Evolutionary conservation across 208 protist species (phyloP).

Genomic region (Polymyxa betae): DNA sequence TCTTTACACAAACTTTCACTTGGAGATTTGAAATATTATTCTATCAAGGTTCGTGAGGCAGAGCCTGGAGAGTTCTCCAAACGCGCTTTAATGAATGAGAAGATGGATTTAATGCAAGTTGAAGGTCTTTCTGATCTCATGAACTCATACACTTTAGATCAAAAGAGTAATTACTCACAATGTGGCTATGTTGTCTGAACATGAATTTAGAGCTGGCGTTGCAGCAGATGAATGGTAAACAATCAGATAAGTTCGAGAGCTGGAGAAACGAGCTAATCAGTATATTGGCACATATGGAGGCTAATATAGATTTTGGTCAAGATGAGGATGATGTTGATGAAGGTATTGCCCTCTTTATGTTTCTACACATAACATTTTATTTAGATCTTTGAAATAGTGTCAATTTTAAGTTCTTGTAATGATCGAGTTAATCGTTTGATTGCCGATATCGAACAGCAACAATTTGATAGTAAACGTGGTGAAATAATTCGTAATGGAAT

Average conservation of each 20-base stretch:
- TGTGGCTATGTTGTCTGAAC: background rate
- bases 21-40: background rate
- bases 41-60: background rate
- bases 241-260: background rate
- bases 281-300: constrained; percentile 1
- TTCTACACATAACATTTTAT: background rate
- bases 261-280: background rate
- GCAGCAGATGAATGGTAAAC: background rate
- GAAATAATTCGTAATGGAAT: constrained; percentile 36
- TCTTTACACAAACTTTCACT: too few species aligned
- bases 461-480: background rate
- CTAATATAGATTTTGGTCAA: background rate
- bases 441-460: background rate
- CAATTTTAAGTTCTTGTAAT: background rate
- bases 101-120: constrained; percentile 43
- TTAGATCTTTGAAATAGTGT: background rate
- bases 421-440: background rate
- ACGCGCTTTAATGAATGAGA: background rate
- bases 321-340: constrained; percentile 17
- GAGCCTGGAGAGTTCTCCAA: constrained; percentile 30
- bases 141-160: background rate
- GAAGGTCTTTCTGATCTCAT: background rate
- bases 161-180: background rate
- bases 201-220: constrained; percentile 12
- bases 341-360: background rate